phyloP scores from a whole-genome alignment of 352 stramenopile genomes.

The Globisporangium spiculum region DNA sequence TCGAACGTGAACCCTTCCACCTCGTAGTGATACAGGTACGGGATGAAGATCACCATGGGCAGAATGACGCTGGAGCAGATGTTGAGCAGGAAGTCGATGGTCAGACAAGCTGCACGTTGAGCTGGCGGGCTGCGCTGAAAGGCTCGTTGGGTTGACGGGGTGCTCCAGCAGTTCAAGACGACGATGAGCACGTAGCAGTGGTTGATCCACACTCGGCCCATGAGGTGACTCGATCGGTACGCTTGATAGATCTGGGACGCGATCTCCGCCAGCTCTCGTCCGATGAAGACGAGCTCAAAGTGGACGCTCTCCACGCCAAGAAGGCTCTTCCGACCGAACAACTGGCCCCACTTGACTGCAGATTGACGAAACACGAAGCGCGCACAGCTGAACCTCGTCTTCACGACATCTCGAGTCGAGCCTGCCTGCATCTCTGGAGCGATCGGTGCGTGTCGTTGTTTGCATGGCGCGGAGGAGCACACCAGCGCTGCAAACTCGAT shows the following conservation, averaged over 20 bases:
- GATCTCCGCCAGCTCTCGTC: constrained; percentile 7
- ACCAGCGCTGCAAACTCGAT: background rate
- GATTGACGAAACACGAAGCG: background rate
- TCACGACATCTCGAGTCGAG: background rate
- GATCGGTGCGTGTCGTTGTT: background rate
- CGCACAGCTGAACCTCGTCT: background rate
- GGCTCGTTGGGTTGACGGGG: constrained; percentile 14
- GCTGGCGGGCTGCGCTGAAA: background rate
- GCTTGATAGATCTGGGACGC: constrained; percentile 12
- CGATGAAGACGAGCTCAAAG: background rate
- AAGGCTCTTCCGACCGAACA: background rate
- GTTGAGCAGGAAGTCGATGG: constrained; percentile 21
- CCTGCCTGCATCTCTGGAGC: background rate
- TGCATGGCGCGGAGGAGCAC: background rate
- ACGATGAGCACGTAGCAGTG: constrained; percentile 19
- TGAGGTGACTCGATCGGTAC: constrained; percentile 17
- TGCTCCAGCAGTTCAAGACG: constrained; percentile 26
- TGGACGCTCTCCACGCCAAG: background rate
- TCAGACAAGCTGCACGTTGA: constrained; percentile 7
- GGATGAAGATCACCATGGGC: constrained; percentile 32
- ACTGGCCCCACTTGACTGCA: background rate
- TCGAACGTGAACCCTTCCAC: constrained; percentile 30
- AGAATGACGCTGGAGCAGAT: constrained; percentile 23
- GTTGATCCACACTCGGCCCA: constrained; percentile 20
- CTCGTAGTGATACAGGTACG: constrained; percentile 31